A percentile compares a stretch with the other conserved stretches of the same genome.
Conservation (phyloP, 2,329 filamentous ascomycete genomes). For the Colletotrichum sp. region DNA sequence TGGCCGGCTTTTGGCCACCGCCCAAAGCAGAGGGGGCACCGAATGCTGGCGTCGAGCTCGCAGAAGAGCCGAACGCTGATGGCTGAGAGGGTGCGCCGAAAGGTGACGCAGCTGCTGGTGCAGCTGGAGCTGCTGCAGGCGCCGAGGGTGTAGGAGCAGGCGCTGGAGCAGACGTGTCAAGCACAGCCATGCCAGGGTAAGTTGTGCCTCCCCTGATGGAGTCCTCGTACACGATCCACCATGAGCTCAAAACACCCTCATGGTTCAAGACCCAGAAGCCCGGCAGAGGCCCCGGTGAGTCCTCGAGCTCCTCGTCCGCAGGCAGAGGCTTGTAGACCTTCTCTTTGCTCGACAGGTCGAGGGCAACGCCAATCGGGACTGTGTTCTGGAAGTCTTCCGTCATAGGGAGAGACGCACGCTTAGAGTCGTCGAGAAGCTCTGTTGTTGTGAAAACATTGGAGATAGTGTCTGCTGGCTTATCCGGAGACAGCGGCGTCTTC, state of each 20-base stretch:
- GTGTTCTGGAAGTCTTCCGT: constrained; percentile 72
- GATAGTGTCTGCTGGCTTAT: constrained; percentile 63
- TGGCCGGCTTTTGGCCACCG: constrained; percentile 9
- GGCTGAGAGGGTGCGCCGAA: constrained; percentile 29
- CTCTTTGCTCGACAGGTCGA: constrained; percentile 86
- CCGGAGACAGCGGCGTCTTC: constrained; percentile 67
- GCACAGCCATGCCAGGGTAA: constrained; percentile 70
- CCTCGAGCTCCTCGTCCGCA: constrained; percentile 75
- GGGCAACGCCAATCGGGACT: constrained; percentile 75
- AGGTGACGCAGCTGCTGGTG: constrained; percentile 25
- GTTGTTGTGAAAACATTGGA: constrained; percentile 76
- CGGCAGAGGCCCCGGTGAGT: constrained; percentile 82
- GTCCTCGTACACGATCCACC: constrained; percentile 93
- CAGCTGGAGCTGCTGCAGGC: constrained; percentile 32
- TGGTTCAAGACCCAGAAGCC: constrained; percentile 86
- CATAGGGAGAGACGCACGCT: constrained; percentile 78
- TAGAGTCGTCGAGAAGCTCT: constrained; percentile 74
- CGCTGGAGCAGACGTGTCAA: constrained; percentile 32
- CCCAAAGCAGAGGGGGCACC: constrained; percentile 42
- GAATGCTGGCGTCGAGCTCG: constrained; percentile 21
- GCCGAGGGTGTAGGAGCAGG: constrained; percentile 24
- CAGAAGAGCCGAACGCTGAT: constrained; percentile 23
- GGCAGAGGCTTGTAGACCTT: constrained; percentile 80
- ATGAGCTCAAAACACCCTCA: constrained; percentile 82
- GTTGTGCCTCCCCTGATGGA: constrained; percentile 76